These are phyloP conservation scores for Wickerhamomyces chaumierensis DNA, from an alignment of 805 yeast species.

Conservation along the genomic window DNA sequence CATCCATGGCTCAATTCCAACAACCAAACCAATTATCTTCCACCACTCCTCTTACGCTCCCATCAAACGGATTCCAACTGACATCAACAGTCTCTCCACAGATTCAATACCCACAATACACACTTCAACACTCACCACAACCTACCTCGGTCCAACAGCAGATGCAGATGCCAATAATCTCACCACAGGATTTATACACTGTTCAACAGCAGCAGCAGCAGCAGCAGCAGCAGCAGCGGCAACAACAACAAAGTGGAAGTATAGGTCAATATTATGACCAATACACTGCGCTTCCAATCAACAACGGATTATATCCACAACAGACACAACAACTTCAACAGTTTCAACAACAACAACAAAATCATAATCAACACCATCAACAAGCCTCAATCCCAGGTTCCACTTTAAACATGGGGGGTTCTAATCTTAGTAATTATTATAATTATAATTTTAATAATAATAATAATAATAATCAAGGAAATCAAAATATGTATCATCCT, in stretches of 20 bases:
- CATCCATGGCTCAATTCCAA: not conserved
- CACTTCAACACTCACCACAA: not conserved
- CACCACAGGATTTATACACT: not conserved
- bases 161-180: not conserved
- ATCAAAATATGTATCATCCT: too few species aligned
- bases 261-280: not conserved
- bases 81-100: not conserved
- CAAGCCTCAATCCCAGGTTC: too few species aligned
- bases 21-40: too few species aligned
- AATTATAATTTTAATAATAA: too few species aligned
- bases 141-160: not conserved
- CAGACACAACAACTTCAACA: constrained; percentile 1
- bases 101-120: not conserved
- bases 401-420: too few species aligned
- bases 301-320: not conserved
- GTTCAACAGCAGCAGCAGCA: not conserved
- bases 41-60: too few species aligned
- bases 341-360: not conserved
- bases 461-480: too few species aligned
- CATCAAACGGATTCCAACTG: too few species aligned
- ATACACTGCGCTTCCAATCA: not conserved
- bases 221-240: not conserved
- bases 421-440: too few species aligned
- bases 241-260: not conserved
- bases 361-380: not conserved